Percentiles rank a stretch among this genome's conserved stretches.
These are phyloP conservation scores for Starmerella stigmatis DNA, from an alignment of 805 yeast species.

Conservation along the genomic window DNA sequence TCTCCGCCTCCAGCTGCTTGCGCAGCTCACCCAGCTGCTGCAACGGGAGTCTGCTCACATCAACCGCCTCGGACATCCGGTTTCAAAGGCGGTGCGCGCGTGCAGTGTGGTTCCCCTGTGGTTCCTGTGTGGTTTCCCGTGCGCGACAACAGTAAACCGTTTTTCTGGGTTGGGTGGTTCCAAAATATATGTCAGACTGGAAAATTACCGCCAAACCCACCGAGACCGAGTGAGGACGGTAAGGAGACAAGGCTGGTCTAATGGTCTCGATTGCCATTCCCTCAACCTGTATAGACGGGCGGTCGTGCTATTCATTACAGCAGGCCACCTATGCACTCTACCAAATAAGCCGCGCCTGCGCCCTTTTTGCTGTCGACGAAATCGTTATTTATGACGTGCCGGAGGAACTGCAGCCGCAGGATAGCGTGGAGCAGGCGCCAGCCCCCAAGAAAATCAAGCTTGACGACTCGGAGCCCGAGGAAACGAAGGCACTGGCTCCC, in stretches of 20 bases:
- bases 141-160: no score
- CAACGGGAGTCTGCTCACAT: slow-evolving; percentile 42
- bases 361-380: slow-evolving; percentile 61
- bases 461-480: slow-evolving; percentile 21
- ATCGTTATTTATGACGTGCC: slow-evolving; percentile 55
- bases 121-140: no score
- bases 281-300: slow-evolving; percentile 44
- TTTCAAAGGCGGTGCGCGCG: no score
- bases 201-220: neutral
- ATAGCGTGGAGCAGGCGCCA: slow-evolving; percentile 18
- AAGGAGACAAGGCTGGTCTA: neutral
- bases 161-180: neutral
- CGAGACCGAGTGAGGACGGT: neutral
- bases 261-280: slow-evolving; percentile 52
- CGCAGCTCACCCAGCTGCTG: slow-evolving; percentile 80
- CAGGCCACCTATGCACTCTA: slow-evolving; percentile 66
- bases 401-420: slow-evolving; percentile 23
- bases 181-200: neutral
- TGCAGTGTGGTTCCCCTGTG: no score
- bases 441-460: slow-evolving; percentile 29
- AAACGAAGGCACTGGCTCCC: slow-evolving; percentile 10
- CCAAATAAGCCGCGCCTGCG: slow-evolving; percentile 68
- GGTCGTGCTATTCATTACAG: slow-evolving; percentile 53
- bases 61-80: slow-evolving; percentile 13
- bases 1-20: slow-evolving; percentile 70